These are phyloP conservation scores for Cocos nucifera DNA, from an alignment of 176 grass and related monocot species.

Conservation along the genomic window DNA sequence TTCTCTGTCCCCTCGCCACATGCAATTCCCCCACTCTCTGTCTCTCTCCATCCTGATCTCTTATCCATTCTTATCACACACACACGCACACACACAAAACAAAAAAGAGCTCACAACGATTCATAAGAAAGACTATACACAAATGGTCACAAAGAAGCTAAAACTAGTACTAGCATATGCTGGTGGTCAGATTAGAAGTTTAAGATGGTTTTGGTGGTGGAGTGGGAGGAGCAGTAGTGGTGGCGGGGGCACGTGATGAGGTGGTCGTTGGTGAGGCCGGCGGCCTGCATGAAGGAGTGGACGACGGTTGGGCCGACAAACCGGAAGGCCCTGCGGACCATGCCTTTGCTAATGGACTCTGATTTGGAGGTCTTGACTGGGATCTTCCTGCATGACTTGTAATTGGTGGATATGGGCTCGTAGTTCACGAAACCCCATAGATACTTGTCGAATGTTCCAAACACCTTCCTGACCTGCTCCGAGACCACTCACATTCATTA, in stretches of 20 bases:
- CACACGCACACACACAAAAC: no score
- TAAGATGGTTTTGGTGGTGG: slow-evolving; percentile 2
- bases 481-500: not conserved
- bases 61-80: no score
- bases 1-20: not conserved
- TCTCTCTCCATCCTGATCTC: no score
- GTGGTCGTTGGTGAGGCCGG: slow-evolving; percentile 91
- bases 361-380: slow-evolving; percentile 97
- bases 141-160: not conserved
- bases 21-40: no score
- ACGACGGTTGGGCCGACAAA: slow-evolving; percentile 83
- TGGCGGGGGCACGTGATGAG: slow-evolving; percentile 89
- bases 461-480: slow-evolving; percentile 43
- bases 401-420: slow-evolving; percentile 58
- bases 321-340: slow-evolving; percentile 83
- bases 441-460: slow-evolving; percentile 61
- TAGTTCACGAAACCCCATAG: slow-evolving; percentile 86
- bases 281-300: slow-evolving; percentile 94
- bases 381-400: slow-evolving; percentile 88
- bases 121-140: not conserved
- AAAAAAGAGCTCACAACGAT: no score
- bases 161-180: not conserved
- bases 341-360: slow-evolving; percentile 94
- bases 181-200: slow-evolving; percentile 18
- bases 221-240: slow-evolving; percentile 31